These are phyloP conservation scores for Hypholoma sublateritium DNA, from an alignment of 768 basidiomycete species.

Conservation along the genomic window DNA sequence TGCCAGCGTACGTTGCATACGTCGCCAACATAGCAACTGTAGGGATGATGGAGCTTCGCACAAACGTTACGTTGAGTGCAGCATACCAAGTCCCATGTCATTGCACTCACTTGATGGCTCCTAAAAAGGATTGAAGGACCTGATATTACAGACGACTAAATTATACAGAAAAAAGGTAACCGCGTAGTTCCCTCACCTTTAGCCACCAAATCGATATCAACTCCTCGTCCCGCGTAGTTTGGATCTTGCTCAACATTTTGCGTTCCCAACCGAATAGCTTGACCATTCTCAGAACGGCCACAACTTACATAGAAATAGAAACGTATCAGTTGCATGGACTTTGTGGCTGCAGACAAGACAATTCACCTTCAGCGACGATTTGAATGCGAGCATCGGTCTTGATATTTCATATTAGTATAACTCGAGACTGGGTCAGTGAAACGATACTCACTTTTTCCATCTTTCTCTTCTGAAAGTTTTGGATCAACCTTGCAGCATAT, in stretches of 20 bases:
- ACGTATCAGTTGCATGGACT: background rate
- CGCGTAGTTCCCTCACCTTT: slow-evolving; percentile 29
- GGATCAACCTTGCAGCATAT: slow-evolving; percentile 47
- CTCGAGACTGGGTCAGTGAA: background rate
- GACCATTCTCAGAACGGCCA: slow-evolving; percentile 60
- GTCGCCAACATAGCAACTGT: slow-evolving; percentile 66
- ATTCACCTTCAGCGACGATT: slow-evolving; percentile 55
- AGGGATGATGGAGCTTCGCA: slow-evolving; percentile 54
- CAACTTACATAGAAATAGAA: slow-evolving; percentile 29
- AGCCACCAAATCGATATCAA: slow-evolving; percentile 51
- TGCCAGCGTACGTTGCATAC: slow-evolving; percentile 51
- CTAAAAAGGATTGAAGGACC: background rate
- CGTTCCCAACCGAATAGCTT: slow-evolving; percentile 73
- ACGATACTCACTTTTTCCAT: slow-evolving; percentile 39
- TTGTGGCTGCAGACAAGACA: too few relatives aligned
- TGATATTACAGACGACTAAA: background rate
- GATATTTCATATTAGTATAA: background rate
- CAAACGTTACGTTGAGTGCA: background rate
- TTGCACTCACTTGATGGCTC: background rate
- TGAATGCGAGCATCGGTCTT: slow-evolving; percentile 59
- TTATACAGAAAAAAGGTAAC: background rate
- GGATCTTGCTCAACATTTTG: slow-evolving; percentile 49
- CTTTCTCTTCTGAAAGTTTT: slow-evolving; percentile 44
- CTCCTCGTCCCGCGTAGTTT: slow-evolving; percentile 60
- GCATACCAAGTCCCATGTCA: background rate